A percentile compares a stretch with the other conserved stretches of the same genome.
phyloP scores from a whole-genome alignment of 1,284 basidiomycete species.

The Cryptococcus sp. region DNA sequence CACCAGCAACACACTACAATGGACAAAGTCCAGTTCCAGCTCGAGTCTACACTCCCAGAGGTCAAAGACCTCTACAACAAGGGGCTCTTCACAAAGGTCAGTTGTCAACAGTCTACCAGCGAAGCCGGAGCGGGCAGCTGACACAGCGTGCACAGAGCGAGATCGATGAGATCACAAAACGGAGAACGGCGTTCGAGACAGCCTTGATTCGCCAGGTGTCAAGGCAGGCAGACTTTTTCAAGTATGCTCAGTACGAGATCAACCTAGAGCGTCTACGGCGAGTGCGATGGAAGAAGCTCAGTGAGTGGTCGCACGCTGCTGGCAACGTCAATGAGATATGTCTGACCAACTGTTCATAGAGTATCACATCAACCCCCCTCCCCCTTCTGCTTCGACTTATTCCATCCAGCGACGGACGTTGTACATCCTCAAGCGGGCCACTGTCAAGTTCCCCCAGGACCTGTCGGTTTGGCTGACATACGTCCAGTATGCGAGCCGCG shows the following conservation, averaged over 20 bases:
- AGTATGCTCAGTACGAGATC: constrained; percentile 91
- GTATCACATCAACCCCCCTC: constrained; percentile 48
- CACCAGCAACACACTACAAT: constrained; percentile 51
- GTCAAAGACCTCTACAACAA: constrained; percentile 89
- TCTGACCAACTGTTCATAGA: constrained; percentile 11
- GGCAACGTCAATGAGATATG: neutral
- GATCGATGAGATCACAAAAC: constrained; percentile 78
- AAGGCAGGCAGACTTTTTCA: constrained; percentile 82
- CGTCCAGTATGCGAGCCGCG: constrained; percentile 73
- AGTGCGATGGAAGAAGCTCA: constrained; percentile 67
- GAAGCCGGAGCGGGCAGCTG: neutral
- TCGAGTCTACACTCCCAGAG: constrained; percentile 95
- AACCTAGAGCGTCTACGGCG: constrained; percentile 73
- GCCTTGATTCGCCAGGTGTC: constrained; percentile 76
- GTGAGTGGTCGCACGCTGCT: constrained; percentile 53
- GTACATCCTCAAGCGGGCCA: constrained; percentile 84
- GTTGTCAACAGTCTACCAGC: constrained; percentile 21
- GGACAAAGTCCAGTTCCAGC: constrained; percentile 92
- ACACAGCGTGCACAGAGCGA: constrained; percentile 57
- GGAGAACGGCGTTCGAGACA: constrained; percentile 78
- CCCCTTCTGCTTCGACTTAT: constrained; percentile 71
- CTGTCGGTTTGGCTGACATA: constrained; percentile 85
- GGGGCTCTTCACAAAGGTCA: constrained; percentile 77
- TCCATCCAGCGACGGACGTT: constrained; percentile 77
- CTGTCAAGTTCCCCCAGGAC: constrained; percentile 84